A percentile compares a stretch with the other conserved stretches of the same genome.
Conservation (phyloP, 352 stramenopile species). For the Sclerospora graminicola region DNA sequence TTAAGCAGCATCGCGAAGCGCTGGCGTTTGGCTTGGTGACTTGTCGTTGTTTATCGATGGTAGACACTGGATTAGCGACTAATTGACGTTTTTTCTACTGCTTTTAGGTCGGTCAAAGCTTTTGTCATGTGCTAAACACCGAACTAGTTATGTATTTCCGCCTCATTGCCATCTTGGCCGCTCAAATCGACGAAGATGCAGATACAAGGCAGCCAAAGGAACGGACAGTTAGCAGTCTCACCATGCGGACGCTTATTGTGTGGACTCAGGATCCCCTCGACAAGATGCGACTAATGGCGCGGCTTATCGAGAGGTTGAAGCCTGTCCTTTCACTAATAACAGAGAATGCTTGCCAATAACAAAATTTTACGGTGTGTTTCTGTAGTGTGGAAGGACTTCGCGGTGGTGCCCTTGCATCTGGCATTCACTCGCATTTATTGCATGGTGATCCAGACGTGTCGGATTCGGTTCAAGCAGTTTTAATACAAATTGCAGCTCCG, state of each 20-base stretch:
- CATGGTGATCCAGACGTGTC: slow-evolving; percentile 84
- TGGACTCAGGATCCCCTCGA: slow-evolving; percentile 86
- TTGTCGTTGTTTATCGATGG: neutral
- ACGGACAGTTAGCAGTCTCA: slow-evolving; percentile 48
- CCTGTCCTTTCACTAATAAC: neutral
- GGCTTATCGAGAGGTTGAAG: slow-evolving; percentile 76
- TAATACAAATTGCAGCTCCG: slow-evolving; percentile 66
- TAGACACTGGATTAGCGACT: slow-evolving; percentile 1
- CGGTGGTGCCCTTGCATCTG: slow-evolving; percentile 84
- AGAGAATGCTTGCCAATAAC: neutral
- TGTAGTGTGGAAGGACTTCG: slow-evolving; percentile 66
- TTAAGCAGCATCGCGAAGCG: slow-evolving; percentile 66
- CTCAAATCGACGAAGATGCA: slow-evolving; percentile 82
- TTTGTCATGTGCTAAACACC: slow-evolving; percentile 85
- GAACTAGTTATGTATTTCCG: slow-evolving; percentile 90
- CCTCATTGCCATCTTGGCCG: slow-evolving; percentile 86
- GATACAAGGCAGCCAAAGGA: slow-evolving; percentile 40
- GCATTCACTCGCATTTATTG: slow-evolving; percentile 84
- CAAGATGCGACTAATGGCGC: slow-evolving; percentile 83
- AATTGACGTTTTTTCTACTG: slow-evolving; percentile 3
- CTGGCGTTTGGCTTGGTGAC: slow-evolving; percentile 66
- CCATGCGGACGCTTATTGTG: slow-evolving; percentile 81
- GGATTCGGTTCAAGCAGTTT: slow-evolving; percentile 62
- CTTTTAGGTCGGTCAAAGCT: slow-evolving; percentile 72
- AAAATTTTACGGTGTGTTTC: neutral